These are phyloP conservation scores for Sporothrix mexicana DNA, from an alignment of 2,329 filamentous ascomycete species.

Conservation along the genomic window DNA sequence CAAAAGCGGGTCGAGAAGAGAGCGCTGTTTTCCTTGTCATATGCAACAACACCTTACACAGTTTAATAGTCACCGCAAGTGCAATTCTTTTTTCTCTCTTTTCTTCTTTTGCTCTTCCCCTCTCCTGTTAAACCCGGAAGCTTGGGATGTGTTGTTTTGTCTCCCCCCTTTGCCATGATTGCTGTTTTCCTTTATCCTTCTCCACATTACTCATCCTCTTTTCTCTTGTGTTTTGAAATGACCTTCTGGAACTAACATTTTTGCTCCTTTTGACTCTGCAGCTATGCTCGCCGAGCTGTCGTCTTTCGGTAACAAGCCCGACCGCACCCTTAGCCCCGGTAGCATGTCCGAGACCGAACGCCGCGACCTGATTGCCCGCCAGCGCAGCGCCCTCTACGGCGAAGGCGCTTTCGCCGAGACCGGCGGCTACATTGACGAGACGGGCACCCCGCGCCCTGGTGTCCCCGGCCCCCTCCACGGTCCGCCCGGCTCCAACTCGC, in stretches of 20 bases:
- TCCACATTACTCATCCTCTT: background rate
- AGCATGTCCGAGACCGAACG: slow-evolving; percentile 93
- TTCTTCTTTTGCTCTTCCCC: slow-evolving; percentile 25
- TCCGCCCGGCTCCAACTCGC: slow-evolving; percentile 64
- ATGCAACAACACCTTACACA: slow-evolving; percentile 34
- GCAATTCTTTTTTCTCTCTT: slow-evolving; percentile 25
- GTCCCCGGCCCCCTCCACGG: slow-evolving; percentile 64
- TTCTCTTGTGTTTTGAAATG: slow-evolving; percentile 4
- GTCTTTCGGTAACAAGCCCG: slow-evolving; percentile 69
- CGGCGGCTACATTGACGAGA: slow-evolving; percentile 71
- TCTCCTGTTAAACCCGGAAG: slow-evolving; percentile 10
- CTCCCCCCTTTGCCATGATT: background rate
- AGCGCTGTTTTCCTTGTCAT: slow-evolving; percentile 34
- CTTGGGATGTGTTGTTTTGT: slow-evolving; percentile 21
- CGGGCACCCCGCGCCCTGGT: slow-evolving; percentile 65
- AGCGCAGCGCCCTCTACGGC: slow-evolving; percentile 92
- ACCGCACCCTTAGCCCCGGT: slow-evolving; percentile 82
- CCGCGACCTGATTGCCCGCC: slow-evolving; percentile 92
- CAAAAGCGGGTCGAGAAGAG: slow-evolving; percentile 27
- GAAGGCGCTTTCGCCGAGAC: slow-evolving; percentile 73
- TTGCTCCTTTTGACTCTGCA: slow-evolving; percentile 46
- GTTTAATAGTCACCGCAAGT: slow-evolving; percentile 35
- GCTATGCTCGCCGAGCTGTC: slow-evolving; percentile 58
- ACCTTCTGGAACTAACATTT: slow-evolving; percentile 28
- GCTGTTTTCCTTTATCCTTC: background rate